Base-by-base conservation (phyloP, 257 asterid species). In the Leptodermis oblonga region DNA sequence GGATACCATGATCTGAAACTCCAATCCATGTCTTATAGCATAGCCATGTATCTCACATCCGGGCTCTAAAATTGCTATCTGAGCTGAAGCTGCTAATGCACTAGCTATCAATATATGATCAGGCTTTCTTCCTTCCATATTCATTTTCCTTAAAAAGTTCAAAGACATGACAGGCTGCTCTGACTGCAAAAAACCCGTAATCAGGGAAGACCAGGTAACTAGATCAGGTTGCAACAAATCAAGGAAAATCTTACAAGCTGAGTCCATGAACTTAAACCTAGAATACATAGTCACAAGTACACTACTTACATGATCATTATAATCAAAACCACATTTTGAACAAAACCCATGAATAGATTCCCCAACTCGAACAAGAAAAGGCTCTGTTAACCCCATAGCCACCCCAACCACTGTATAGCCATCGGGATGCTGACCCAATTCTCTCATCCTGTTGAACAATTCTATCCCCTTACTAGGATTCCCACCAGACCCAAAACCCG, bases 201-300 rank as follows among this genome's bases (percentile, higher is more conserved):
- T 90, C 55, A 90, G 65, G 2, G 97, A 71, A 26, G 97, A 93
- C 94, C 95, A 90, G 5, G 96, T 86, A 52, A 93, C 90, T 65
- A 90, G 74, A 81, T 93, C 97, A 20, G 96, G 96, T 25, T 64
- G 49, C 7, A 59, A 42, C 59, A 86, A 64, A 53, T 70, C 68
- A 66, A 73, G 61, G 25, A 90, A 90, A 34, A 85, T 81, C 37
- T 65, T 69, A 69, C 67, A 52, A 0, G 99, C 96, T 0, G 78
- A 79, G 23, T 77, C 85, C 83, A 87, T 70, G 48, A 67, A 67
- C 78, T 78, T 77, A 59, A 81, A 78, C 76, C 87, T 83, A 0
- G 86, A 84, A 61, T 90, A 90, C 92, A 87, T 82, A 61, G 78
- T 75, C 51, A 90, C 87, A 56, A 93, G 91, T 4, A 76, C 83